Evolutionary conservation across 2,329 filamentous ascomycete genomes (phyloP).

Genomic region (Gliomastix tumulicola): DNA sequence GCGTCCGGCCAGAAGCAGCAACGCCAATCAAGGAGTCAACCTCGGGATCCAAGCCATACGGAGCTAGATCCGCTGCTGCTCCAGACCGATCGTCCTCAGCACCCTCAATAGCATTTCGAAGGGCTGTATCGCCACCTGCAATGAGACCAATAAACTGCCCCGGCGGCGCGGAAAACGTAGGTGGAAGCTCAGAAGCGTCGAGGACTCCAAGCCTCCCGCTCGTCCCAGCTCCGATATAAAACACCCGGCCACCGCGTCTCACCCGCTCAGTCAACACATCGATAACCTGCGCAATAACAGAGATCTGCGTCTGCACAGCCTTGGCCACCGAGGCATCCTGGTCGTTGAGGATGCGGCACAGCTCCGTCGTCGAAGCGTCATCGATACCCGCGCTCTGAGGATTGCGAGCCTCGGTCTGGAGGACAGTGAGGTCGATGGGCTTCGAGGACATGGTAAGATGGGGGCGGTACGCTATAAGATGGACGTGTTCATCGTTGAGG

Average conservation of each 20-base stretch:
- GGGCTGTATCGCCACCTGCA: constrained; percentile 6
- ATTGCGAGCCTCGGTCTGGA: constrained; percentile 5
- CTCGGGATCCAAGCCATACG: too few species aligned
- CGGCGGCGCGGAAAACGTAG: constrained; percentile 9
- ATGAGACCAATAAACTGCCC: constrained; percentile 7
- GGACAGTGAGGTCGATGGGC: too few species aligned
- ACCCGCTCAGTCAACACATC: constrained; percentile 1
- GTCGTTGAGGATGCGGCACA: constrained; percentile 3
- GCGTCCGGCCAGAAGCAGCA: constrained; percentile 9
- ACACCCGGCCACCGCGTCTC: constrained; percentile 2
- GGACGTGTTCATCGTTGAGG: too few species aligned
- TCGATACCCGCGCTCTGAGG: constrained; percentile 1
- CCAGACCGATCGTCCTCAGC: constrained; percentile 6
- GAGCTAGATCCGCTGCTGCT: constrained; percentile 6
- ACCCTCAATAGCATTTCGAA: constrained; percentile 9
- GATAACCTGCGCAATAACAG: constrained; percentile 4
- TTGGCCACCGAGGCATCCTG: constrained; percentile 2
- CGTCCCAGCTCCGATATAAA: constrained; percentile 26
- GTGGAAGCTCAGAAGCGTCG: constrained; percentile 9
- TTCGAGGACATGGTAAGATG: too few species aligned
- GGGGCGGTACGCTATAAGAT: too few species aligned
- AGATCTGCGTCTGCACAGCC: constrained; percentile 2
- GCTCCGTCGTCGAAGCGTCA: constrained; percentile 1
- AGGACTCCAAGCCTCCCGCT: constrained; percentile 22
- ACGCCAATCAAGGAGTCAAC: constrained; percentile 8